phyloP scores from a whole-genome alignment of 2,329 filamentous ascomycete genomes.

The Plenodomus biglobosus region DNA sequence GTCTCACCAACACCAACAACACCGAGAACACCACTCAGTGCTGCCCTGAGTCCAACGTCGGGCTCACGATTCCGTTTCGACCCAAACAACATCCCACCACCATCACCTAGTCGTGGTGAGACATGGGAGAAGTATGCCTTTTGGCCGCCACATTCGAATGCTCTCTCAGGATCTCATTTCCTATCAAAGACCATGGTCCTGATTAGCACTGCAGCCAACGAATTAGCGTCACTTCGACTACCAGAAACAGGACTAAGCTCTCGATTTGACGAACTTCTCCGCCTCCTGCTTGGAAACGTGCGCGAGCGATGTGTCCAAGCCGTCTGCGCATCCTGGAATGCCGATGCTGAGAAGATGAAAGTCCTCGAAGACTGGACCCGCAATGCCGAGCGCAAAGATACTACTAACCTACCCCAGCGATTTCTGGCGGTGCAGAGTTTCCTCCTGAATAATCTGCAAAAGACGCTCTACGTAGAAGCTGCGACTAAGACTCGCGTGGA shows the following conservation, averaged over 20 bases:
- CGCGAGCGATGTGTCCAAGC: constrained; percentile 85
- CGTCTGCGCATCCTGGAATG: constrained; percentile 87
- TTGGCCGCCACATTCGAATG: constrained; percentile 92
- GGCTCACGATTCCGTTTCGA: constrained; percentile 82
- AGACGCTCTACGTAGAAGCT: constrained; percentile 91
- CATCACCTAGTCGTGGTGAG: constrained; percentile 73
- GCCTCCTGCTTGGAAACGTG: constrained; percentile 71
- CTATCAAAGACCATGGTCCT: constrained; percentile 78
- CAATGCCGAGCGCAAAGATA: constrained; percentile 75
- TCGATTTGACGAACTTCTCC: constrained; percentile 66
- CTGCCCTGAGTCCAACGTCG: constrained; percentile 60
- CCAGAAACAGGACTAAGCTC: constrained; percentile 59
- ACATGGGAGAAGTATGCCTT: constrained; percentile 94
- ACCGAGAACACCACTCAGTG: constrained; percentile 59
- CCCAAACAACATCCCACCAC: constrained; percentile 72
- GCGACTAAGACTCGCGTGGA: constrained; percentile 74
- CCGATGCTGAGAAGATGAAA: constrained; percentile 89
- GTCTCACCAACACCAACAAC: constrained; percentile 63
- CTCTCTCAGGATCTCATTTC: constrained; percentile 88
- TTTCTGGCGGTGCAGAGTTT: constrained; percentile 85
- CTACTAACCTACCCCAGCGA: constrained; percentile 86
- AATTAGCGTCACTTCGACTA: constrained; percentile 75
- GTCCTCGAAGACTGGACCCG: constrained; percentile 92
- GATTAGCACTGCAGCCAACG: constrained; percentile 82
- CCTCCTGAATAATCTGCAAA: constrained; percentile 84